Evolutionary conservation across 495 filamentous ascomycete species (phyloP).

Genomic region (Penicillium lividum): DNA sequence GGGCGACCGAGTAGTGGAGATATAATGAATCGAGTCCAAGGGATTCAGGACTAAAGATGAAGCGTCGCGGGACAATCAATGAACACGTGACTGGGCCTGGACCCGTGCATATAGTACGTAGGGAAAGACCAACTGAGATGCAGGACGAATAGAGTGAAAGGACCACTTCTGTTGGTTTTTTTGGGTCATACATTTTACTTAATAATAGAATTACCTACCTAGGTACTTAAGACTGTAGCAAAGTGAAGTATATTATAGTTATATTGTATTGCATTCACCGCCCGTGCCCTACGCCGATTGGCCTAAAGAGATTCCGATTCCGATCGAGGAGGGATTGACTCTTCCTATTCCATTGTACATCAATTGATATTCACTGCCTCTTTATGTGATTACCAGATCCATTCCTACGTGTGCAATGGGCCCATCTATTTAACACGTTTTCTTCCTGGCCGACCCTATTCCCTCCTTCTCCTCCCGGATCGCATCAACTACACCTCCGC

Average conservation of each 20-base stretch:
- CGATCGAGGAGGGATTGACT: slow-evolving; percentile 13
- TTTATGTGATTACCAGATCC: slow-evolving; percentile 5
- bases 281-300: slow-evolving; percentile 19
- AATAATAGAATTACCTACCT: too few relatives aligned
- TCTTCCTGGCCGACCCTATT: slow-evolving; percentile 19
- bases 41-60: slow-evolving; percentile 2
- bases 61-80: slow-evolving; percentile 19
- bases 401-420: slow-evolving; percentile 20
- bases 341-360: slow-evolving; percentile 8
- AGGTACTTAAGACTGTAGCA: not conserved
- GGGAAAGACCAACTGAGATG: too few relatives aligned
- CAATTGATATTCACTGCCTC: slow-evolving; percentile 17
- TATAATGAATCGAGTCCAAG: not conserved
- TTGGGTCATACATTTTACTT: too few relatives aligned
- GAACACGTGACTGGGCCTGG: slow-evolving; percentile 34
- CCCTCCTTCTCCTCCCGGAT: slow-evolving; percentile 15
- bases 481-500: slow-evolving; percentile 19
- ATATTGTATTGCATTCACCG: slow-evolving; percentile 1
- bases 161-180: too few relatives aligned
- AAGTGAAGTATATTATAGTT: not conserved
- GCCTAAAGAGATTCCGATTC: slow-evolving; percentile 12
- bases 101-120: slow-evolving; percentile 4
- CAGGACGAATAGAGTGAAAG: not conserved
- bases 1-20: not conserved
- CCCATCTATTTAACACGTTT: slow-evolving; percentile 13